These are phyloP conservation scores for Fusarium armeniacum DNA, from an alignment of 2,329 filamentous ascomycete genomes.

Conservation along the genomic window DNA sequence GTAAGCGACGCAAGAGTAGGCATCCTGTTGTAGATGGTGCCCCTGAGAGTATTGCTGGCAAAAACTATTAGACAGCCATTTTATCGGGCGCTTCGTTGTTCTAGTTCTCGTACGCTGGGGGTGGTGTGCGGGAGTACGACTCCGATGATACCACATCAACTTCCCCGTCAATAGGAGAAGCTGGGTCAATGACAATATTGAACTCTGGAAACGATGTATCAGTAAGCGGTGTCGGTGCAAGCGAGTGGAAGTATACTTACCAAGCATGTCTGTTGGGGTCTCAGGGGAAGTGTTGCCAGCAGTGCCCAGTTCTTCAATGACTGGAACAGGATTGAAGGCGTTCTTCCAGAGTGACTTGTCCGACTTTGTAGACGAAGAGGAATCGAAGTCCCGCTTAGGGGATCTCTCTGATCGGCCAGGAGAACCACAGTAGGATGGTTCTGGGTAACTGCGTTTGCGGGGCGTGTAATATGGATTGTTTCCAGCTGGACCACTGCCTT, in stretches of 20 bases:
- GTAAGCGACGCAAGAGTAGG: not conserved
- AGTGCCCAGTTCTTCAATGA: constrained; percentile 55
- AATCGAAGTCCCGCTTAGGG: constrained; percentile 4
- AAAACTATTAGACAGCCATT: constrained; percentile 1
- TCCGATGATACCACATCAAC: constrained; percentile 13
- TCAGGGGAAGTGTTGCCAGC: constrained; percentile 44
- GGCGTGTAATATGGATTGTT: constrained; percentile 56
- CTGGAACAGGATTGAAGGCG: constrained; percentile 48
- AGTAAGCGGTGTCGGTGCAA: constrained; percentile 1
- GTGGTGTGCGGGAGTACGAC: constrained; percentile 22
- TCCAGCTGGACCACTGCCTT: constrained; percentile 31
- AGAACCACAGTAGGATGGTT: constrained; percentile 20
- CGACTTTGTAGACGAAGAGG: constrained; percentile 10
- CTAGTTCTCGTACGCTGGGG: constrained; percentile 27
- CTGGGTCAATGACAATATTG: constrained; percentile 27
- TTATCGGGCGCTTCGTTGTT: constrained; percentile 10
- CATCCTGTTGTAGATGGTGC: not conserved
- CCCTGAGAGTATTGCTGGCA: not conserved
- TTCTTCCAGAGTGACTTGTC: constrained; percentile 40
- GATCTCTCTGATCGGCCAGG: constrained; percentile 29
- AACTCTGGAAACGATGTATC: constrained; percentile 41
- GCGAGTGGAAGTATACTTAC: constrained; percentile 40
- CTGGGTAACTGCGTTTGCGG: constrained; percentile 38
- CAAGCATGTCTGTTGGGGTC: constrained; percentile 48
- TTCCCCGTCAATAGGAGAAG: constrained; percentile 26